These are phyloP conservation scores for Micromonas pusilla DNA, from an alignment of 139 green algal species.

Conservation along the genomic window DNA sequence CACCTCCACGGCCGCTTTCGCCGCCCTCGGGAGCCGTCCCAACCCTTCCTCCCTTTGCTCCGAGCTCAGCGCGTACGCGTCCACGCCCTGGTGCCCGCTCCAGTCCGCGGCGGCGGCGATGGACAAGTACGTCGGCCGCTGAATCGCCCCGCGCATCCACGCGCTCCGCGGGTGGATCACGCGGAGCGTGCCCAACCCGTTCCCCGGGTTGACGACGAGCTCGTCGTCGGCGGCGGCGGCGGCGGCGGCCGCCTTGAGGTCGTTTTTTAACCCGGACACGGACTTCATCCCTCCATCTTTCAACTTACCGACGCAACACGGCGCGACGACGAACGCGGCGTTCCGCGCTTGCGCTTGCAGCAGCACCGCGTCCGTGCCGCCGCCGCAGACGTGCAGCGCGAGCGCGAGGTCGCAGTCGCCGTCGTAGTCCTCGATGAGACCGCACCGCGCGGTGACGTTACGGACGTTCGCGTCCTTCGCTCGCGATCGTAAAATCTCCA, in stretches of 20 bases:
- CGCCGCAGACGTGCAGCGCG: conserved; percentile 67
- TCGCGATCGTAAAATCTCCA: conserved; percentile 47
- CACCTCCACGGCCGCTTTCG: background rate
- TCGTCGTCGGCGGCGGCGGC: background rate
- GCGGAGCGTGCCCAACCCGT: background rate
- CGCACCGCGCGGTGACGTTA: conserved; percentile 38
- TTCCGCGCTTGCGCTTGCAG: conserved; percentile 37
- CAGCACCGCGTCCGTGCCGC: conserved; percentile 61
- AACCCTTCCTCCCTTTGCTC: too few species aligned
- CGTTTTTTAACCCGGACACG: background rate
- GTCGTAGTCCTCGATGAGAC: conserved; percentile 23
- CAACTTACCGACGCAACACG: conserved; percentile 68
- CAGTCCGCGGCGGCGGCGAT: conserved; percentile 1
- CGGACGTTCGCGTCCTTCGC: conserved; percentile 41
- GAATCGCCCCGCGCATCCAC: background rate
- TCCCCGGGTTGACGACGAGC: background rate
- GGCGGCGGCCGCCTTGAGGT: background rate
- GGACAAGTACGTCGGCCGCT: conserved; percentile 4
- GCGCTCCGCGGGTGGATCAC: background rate
- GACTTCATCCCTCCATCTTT: conserved; percentile 25
- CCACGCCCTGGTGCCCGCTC: background rate
- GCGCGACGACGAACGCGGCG: conserved; percentile 55
- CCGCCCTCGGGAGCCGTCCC: background rate
- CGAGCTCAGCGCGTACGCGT: background rate
- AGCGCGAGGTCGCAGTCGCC: conserved; percentile 55